Percentiles rank a stretch among this genome's conserved stretches.
Conservation (phyloP, 1,139 yeast species). For the Hyphopichia fennica region DNA sequence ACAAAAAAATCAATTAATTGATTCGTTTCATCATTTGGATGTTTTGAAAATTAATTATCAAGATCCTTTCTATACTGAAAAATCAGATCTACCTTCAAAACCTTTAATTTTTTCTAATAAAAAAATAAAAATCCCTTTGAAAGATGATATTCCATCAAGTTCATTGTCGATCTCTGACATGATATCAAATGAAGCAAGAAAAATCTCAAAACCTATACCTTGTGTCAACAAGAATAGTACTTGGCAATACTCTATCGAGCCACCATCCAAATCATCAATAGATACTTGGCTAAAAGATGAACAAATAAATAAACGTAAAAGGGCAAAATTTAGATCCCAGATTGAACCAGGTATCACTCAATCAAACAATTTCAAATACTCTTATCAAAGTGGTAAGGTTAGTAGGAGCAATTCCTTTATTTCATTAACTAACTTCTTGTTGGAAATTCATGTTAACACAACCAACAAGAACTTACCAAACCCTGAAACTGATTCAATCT, state of each 20-base stretch:
- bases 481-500: slow-evolving; percentile 60
- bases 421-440: slow-evolving; percentile 51
- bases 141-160: slow-evolving; percentile 14
- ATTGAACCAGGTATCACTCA: slow-evolving; percentile 47
- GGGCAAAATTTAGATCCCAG: slow-evolving; percentile 43
- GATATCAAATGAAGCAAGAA: background rate
- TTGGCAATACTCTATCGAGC: slow-evolving; percentile 30
- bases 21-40: slow-evolving; percentile 44
- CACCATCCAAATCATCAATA: slow-evolving; percentile 31
- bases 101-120: slow-evolving; percentile 71
- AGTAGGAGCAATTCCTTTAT: slow-evolving; percentile 45
- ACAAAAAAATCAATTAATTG: slow-evolving; percentile 21
- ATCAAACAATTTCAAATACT: slow-evolving; percentile 32
- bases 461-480: slow-evolving; percentile 56
- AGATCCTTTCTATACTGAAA: slow-evolving; percentile 63
- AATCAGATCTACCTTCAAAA: slow-evolving; percentile 49
- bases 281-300: slow-evolving; percentile 22
- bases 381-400: slow-evolving; percentile 30
- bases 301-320: slow-evolving; percentile 9
- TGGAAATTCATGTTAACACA: slow-evolving; percentile 70
- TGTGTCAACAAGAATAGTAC: background rate
- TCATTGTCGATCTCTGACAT: slow-evolving; percentile 4
- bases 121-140: slow-evolving; percentile 45
- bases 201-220: slow-evolving; percentile 6
- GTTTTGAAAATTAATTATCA: slow-evolving; percentile 52